These are phyloP conservation scores for Aspergillus spinulosporus DNA, from an alignment of 2,329 filamentous ascomycete species.

Conservation along the genomic window DNA sequence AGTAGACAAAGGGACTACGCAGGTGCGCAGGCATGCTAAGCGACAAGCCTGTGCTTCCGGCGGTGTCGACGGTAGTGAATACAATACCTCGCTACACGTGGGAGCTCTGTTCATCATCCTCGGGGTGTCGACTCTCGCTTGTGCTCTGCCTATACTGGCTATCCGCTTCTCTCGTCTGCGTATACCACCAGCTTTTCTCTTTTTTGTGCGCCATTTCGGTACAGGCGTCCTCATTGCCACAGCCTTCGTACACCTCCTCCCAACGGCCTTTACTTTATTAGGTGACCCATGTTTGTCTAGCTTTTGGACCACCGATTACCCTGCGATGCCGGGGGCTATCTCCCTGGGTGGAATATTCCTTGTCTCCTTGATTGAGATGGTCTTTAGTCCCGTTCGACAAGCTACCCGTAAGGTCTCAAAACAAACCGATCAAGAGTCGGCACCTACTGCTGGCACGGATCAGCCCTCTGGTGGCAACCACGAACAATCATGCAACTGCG, in stretches of 20 bases:
- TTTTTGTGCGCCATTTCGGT: slow-evolving; percentile 68
- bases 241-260: slow-evolving; percentile 75
- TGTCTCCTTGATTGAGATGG: slow-evolving; percentile 57
- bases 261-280: slow-evolving; percentile 59
- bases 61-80: slow-evolving; percentile 37
- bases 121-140: slow-evolving; percentile 55
- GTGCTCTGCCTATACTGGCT: slow-evolving; percentile 66
- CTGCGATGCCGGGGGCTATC: slow-evolving; percentile 51
- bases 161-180: slow-evolving; percentile 59
- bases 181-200: slow-evolving; percentile 50
- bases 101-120: slow-evolving; percentile 66
- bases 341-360: slow-evolving; percentile 48
- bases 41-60: slow-evolving; percentile 31
- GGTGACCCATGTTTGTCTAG: slow-evolving; percentile 54
- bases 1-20: not conserved
- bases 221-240: slow-evolving; percentile 85
- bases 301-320: slow-evolving; percentile 50
- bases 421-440: slow-evolving; percentile 7
- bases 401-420: slow-evolving; percentile 23
- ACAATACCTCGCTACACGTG: slow-evolving; percentile 65
- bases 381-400: slow-evolving; percentile 46
- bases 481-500: slow-evolving; percentile 4
- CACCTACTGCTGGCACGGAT: not conserved
- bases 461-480: not conserved
- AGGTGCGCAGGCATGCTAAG: slow-evolving; percentile 9